Conservation (phyloP, 805 yeast species). For the Candida germanica region DNA sequence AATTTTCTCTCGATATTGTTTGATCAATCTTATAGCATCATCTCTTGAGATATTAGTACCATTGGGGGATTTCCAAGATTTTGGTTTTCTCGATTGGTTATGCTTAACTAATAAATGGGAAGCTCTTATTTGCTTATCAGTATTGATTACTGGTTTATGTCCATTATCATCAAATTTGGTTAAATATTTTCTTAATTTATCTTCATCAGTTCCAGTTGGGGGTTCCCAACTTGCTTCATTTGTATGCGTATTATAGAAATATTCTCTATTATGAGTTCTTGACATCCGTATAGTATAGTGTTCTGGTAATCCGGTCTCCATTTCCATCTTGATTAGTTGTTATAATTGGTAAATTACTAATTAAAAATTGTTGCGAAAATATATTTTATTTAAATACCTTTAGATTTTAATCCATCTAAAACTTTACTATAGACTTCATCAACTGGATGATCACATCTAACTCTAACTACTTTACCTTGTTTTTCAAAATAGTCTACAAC, state of each 20-base stretch:
- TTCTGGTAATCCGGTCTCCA: constrained; percentile 72
- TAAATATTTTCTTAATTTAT: constrained; percentile 55
- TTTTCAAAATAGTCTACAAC: constrained; percentile 81
- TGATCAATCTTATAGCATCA: constrained; percentile 69
- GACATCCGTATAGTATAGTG: constrained; percentile 83
- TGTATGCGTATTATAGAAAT: constrained; percentile 69
- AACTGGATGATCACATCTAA: constrained; percentile 76
- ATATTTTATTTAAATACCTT: constrained; percentile 25
- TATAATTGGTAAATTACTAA: too few relatives aligned
- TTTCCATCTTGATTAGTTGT: too few relatives aligned
- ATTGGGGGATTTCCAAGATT: constrained; percentile 79
- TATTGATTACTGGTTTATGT: constrained; percentile 45
- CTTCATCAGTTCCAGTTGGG: constrained; percentile 76
- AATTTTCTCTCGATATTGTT: constrained; percentile 55
- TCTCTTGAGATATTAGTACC: constrained; percentile 76
- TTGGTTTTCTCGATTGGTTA: constrained; percentile 79
- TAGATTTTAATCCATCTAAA: constrained; percentile 53
- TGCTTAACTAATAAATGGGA: constrained; percentile 85
- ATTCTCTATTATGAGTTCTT: constrained; percentile 78
- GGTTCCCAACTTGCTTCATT: constrained; percentile 86
- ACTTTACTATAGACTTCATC: constrained; percentile 75
- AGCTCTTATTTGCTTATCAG: constrained; percentile 69
- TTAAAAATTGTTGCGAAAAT: too few relatives aligned
- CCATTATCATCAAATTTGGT: constrained; percentile 31
- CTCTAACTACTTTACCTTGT: constrained; percentile 71